These are phyloP conservation scores for Pythium insidiosum DNA, from an alignment of 352 stramenopile species.

Conservation along the genomic window DNA sequence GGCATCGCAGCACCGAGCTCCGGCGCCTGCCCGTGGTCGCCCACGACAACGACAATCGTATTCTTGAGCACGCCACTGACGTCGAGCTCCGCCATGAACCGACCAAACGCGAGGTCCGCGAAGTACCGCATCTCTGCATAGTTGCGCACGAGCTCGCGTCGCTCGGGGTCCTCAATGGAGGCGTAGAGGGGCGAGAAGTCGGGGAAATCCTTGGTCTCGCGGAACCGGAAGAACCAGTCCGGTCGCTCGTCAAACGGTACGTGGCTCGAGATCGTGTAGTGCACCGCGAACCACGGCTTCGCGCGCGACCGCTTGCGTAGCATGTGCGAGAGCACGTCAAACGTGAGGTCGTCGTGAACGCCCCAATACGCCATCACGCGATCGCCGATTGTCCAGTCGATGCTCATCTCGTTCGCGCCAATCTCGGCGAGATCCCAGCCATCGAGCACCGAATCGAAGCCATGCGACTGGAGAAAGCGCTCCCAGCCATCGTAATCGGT, in stretches of 20 bases:
- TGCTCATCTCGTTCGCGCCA: slow-evolving; percentile 30
- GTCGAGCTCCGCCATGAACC: slow-evolving; percentile 50
- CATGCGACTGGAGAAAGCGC: slow-evolving; percentile 40
- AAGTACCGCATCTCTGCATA: slow-evolving; percentile 68
- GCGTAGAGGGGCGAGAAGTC: slow-evolving; percentile 38
- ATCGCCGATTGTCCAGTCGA: slow-evolving; percentile 39
- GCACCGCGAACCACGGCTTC: slow-evolving; percentile 44
- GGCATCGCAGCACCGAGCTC: slow-evolving; percentile 35
- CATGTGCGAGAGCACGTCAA: slow-evolving; percentile 41
- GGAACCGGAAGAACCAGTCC: slow-evolving; percentile 48
- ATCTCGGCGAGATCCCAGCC: slow-evolving; percentile 35
- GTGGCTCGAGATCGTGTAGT: slow-evolving; percentile 76
- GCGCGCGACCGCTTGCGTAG: slow-evolving; percentile 23
- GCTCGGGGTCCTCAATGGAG: slow-evolving; percentile 17
- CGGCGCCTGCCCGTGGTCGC: slow-evolving; percentile 55
- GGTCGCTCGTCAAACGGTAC: slow-evolving; percentile 48
- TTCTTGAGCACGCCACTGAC: slow-evolving; percentile 45
- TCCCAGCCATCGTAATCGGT: slow-evolving; percentile 59
- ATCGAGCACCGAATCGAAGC: slow-evolving; percentile 43
- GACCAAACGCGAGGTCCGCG: slow-evolving; percentile 42
- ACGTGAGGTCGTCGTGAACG: slow-evolving; percentile 60
- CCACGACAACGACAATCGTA: slow-evolving; percentile 53
- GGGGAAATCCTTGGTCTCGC: slow-evolving; percentile 17
- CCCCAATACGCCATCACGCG: slow-evolving; percentile 61
- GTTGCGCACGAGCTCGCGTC: slow-evolving; percentile 35